A percentile compares a stretch with the other conserved stretches of the same genome.
phyloP scores from a whole-genome alignment of 1,284 basidiomycete genomes.

The Heterobasidion parviporum region DNA sequence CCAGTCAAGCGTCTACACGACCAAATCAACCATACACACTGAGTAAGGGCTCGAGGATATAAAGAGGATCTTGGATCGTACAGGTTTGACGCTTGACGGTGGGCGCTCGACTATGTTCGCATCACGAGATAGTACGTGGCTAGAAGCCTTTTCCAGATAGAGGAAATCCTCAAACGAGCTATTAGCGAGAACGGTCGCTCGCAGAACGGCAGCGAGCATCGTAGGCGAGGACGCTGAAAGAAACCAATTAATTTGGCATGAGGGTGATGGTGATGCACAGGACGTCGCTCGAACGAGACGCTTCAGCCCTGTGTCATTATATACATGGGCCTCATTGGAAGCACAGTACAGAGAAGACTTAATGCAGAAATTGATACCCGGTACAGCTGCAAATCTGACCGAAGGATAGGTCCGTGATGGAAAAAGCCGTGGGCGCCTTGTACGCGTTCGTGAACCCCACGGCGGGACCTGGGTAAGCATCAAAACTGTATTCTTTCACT shows the following conservation, averaged over 20 bases:
- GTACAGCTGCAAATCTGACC: slow-evolving; percentile 8
- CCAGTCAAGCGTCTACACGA: slow-evolving; percentile 1
- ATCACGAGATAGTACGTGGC: background rate
- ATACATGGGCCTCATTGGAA: slow-evolving; percentile 8
- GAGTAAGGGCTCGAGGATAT: background rate
- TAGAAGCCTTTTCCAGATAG: background rate
- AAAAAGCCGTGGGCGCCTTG: slow-evolving; percentile 8
- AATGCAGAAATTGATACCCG: slow-evolving; percentile 2
- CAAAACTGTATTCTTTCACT: slow-evolving; percentile 6
- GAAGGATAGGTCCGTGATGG: slow-evolving; percentile 5
- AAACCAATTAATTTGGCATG: background rate
- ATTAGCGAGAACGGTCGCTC: background rate
- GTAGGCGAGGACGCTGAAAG: background rate
- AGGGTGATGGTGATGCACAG: no score
- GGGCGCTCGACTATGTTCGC: background rate
- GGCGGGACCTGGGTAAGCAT: slow-evolving; percentile 7
- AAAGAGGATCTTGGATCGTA: background rate
- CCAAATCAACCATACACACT: background rate
- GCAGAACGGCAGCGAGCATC: background rate
- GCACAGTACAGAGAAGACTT: slow-evolving; percentile 4
- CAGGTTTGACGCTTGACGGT: background rate
- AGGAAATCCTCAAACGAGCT: background rate
- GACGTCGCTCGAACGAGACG: background rate
- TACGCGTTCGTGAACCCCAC: slow-evolving; percentile 2
- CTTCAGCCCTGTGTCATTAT: slow-evolving; percentile 8